Base-by-base conservation (phyloP, 2,329 filamentous ascomycete species). In the Pyrenophora graminea region DNA sequence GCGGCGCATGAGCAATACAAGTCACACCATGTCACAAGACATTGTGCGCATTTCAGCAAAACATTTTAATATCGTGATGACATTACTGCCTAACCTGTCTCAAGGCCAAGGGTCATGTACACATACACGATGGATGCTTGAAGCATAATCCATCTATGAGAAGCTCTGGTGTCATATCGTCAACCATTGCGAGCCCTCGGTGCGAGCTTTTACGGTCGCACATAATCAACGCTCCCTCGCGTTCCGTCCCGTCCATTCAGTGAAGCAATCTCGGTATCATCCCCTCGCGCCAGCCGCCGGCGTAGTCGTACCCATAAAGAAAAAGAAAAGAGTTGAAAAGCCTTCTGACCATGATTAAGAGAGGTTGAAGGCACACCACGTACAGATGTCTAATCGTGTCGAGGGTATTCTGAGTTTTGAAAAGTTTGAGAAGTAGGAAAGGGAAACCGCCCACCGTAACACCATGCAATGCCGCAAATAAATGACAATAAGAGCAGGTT, bases 391-490 rank as follows among this genome's bases (percentile, higher is more conserved):
- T 68, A 68, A 59, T 64, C 60, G 60, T 62, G 56, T 62, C 52
- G 51, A 62, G 55, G 48, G 36, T 48, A 59, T 59, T 61, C 62
- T 69, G 52, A 59, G 59, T 61, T 71, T 69, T 61, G 53, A 59
- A 64, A 60, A 58, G 46, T 46, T 46, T 46, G 44, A 33, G 36
- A 30, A 30, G 34, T 40, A 51, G 55, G 32, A 32, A 51, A 58
- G 56, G 33, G 44, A 51, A 58, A 61, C 59, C 58, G 46, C 63
- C 63, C 55, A 58, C 66, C 67, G 48, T 53, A 62, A 73, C 70
- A 62, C 70, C 70, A 63, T 71, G 70, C 70, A 72, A 73, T 73
- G 70, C 70, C 70, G 70, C 69, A 71, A 61, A 42, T 15, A 64
- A 62, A 61, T 55, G 52, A 63, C 41, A 45, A 51, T 49, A 51